Conservation (phyloP, 1,139 yeast species). For the Casaregolazyma suthepensis region DNA sequence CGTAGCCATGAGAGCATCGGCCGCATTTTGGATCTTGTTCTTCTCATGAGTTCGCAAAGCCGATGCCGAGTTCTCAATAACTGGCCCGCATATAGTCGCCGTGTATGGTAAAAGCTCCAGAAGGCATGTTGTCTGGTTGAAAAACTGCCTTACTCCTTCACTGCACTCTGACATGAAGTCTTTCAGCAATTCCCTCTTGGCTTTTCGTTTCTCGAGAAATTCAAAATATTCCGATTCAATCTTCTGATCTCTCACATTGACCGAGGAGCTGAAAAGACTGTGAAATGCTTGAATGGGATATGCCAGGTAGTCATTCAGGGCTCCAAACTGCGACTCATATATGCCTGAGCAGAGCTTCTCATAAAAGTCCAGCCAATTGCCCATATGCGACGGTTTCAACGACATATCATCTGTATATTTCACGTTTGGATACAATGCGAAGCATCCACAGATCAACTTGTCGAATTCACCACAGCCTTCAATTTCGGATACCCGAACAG, state of each 20-base stretch:
- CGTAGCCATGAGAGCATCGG: constrained; percentile 24
- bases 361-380: constrained; percentile 74
- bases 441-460: constrained; percentile 63
- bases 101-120: constrained; percentile 31
- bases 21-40: constrained; percentile 22
- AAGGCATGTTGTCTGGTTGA: constrained; percentile 19
- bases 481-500: constrained; percentile 42
- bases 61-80: constrained; percentile 19
- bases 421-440: constrained; percentile 51
- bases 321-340: constrained; percentile 42
- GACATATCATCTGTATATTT: constrained; percentile 62
- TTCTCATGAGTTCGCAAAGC: constrained; percentile 19
- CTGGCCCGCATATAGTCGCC: constrained; percentile 27
- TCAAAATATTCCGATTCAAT: constrained; percentile 43
- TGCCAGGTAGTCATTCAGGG: constrained; percentile 50
- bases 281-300: constrained; percentile 60
- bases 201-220: constrained; percentile 16
- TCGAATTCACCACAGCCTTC: constrained; percentile 48
- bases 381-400: constrained; percentile 54
- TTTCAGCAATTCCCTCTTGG: constrained; percentile 23
- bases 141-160: constrained; percentile 20
- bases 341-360: constrained; percentile 46
- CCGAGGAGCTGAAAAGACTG: constrained; percentile 59
- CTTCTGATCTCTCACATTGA: constrained; percentile 31
- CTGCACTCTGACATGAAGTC: constrained; percentile 20